Percentiles rank a stretch among this genome's conserved stretches.
These are phyloP conservation scores for Neoboletus subvelutipes DNA, from an alignment of 768 basidiomycete species.

Conservation along the genomic window DNA sequence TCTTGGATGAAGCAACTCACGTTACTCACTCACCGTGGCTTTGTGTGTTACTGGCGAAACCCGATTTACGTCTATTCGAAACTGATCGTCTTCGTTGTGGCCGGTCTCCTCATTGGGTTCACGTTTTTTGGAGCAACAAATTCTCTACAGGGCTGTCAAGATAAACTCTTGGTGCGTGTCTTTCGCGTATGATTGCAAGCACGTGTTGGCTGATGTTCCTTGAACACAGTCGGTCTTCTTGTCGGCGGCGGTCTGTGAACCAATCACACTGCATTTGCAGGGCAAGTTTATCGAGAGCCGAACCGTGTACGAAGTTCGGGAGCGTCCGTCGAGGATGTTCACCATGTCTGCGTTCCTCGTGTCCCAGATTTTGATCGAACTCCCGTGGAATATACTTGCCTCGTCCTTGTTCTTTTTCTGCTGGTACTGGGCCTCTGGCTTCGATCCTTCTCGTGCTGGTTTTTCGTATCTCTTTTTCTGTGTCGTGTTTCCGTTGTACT, in stretches of 20 bases:
- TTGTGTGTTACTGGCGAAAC: slow-evolving; percentile 38
- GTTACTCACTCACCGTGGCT: slow-evolving; percentile 34
- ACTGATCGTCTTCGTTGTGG: slow-evolving; percentile 34
- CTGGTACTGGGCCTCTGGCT: slow-evolving; percentile 52
- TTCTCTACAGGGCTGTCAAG: slow-evolving; percentile 36
- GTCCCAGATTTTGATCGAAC: slow-evolving; percentile 48
- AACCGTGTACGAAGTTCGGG: slow-evolving; percentile 59
- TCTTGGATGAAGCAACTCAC: slow-evolving; percentile 39
- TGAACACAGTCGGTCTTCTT: slow-evolving; percentile 48
- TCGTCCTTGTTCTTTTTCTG: slow-evolving; percentile 44
- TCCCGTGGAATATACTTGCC: slow-evolving; percentile 43
- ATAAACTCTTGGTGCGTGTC: slow-evolving; percentile 41
- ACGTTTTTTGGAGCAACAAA: slow-evolving; percentile 40
- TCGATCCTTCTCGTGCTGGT: slow-evolving; percentile 36
- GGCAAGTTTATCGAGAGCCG: slow-evolving; percentile 55
- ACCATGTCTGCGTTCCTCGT: slow-evolving; percentile 59
- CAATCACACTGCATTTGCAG: slow-evolving; percentile 59
- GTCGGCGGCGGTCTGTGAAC: slow-evolving; percentile 41
- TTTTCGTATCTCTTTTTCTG: slow-evolving; percentile 40
- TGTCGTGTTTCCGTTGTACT: slow-evolving; percentile 44
- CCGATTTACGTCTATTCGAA: slow-evolving; percentile 42
- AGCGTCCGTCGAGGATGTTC: slow-evolving; percentile 63
- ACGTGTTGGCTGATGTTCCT: not conserved
- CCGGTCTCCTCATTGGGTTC: slow-evolving; percentile 42
- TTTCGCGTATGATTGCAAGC: not conserved